Conservation (phyloP, 2,329 filamentous ascomycete genomes). For the Verticillium longisporum region DNA sequence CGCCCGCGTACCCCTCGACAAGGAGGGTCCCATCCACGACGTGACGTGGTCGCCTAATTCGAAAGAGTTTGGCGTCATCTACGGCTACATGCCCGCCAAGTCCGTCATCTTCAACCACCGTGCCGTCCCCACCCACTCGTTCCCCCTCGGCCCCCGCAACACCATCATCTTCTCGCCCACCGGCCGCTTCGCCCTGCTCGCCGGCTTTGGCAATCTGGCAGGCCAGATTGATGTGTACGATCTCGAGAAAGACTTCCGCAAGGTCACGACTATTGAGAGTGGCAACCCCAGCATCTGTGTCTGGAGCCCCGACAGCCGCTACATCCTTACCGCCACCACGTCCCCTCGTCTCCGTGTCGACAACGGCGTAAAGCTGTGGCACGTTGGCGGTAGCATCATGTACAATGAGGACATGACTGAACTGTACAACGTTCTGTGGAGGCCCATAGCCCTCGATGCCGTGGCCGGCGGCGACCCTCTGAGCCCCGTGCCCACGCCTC, state of each 20-base stretch:
- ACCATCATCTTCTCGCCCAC: constrained; percentile 93
- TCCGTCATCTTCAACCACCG: constrained; percentile 95
- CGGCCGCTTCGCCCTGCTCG: constrained; percentile 86
- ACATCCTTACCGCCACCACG: constrained; percentile 95
- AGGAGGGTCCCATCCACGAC: constrained; percentile 96
- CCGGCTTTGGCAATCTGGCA: constrained; percentile 94
- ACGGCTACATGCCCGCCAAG: constrained; percentile 99
- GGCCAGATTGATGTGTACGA: constrained; percentile 98
- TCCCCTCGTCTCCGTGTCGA: constrained; percentile 92
- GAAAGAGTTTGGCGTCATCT: constrained; percentile 95
- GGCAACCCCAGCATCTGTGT: constrained; percentile 94
- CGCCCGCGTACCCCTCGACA: constrained; percentile 85
- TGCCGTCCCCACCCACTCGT: constrained; percentile 74
- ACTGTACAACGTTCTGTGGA: constrained; percentile 86
- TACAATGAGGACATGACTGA: constrained; percentile 95
- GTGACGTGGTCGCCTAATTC: constrained; percentile 98
- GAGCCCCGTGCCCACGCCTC: constrained; percentile 65
- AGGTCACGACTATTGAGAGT: constrained; percentile 89
- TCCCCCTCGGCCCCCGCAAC: constrained; percentile 83
- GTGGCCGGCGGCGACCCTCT: constrained; percentile 64
- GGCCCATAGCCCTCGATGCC: constrained; percentile 60
- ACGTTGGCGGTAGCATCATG: constrained; percentile 81
- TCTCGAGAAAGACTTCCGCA: constrained; percentile 85
- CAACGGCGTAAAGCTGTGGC: constrained; percentile 94
- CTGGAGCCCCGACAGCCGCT: constrained; percentile 94